Evolutionary conservation across 352 stramenopile genomes (phyloP), one percentile per base, ranked within the genome.

Genomic region (Phytophthora rubi): DNA sequence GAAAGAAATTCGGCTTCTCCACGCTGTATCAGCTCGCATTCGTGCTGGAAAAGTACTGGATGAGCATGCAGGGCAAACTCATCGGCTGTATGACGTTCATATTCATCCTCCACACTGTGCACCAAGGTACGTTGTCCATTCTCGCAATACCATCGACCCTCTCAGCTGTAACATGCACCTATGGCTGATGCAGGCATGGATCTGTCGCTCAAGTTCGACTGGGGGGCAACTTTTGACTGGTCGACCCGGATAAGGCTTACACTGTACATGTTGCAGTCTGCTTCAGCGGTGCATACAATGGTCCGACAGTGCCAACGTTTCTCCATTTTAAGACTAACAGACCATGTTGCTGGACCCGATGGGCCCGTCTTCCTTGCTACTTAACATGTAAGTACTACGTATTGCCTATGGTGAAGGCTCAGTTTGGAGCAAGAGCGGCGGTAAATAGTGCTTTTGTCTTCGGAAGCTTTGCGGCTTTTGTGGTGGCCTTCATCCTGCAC

Each of bases 401-500:
- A 6, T 21, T 68, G 13, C 62, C 69, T 8, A 37, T 81, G 53
- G 48, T 83, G n/a, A 79, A 76, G 37, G 35, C 51, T 23, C 62
- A 70, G 2, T 53, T 75, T 32, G 75, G 78, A 4, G 70, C 76
- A 0, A 71, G 53, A 35, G 76, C 65, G 6, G 73, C 76, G 23
- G 7, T 79, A 32, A 71, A 58, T 18, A 75, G 51, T 44, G 75
- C 78, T 3, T 55, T 83, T 49, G 16, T 70, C 15, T 76, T 87
- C 21, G 82, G 80, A 44, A 73, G 55, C 28, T 70, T 85, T 28
- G 82, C 71, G 3, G 68, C 68, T 0, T 62, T 90, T 9, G 61
- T 89, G 39, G 53, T 85, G n/a, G 76, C 70, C 1, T 81, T 81
- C 45, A 79, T 90, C 4, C 51, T 54, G 33, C 71, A 72, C 28